These are phyloP conservation scores for Luvunga scandens DNA, from an alignment of 345 rosid genomes.

Conservation along the genomic window DNA sequence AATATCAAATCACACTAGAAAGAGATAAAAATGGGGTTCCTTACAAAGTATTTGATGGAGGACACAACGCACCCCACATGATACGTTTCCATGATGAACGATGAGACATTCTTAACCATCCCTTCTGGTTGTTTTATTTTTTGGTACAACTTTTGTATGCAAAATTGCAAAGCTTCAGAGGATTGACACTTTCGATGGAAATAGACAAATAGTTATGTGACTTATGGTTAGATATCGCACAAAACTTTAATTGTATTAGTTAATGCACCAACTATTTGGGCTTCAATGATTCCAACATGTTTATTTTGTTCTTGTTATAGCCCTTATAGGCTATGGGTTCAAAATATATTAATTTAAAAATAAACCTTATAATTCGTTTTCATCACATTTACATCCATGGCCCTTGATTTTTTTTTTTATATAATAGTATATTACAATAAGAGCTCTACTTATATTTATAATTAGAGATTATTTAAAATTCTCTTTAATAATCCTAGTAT, in stretches of 20 bases:
- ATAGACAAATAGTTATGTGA: neutral
- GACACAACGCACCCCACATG: neutral
- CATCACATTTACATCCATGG: neutral
- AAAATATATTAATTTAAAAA: neutral
- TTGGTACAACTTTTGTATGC: neutral
- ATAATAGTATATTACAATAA: too few relatives aligned
- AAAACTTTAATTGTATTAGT: neutral
- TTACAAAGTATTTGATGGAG: neutral
- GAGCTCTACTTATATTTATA: too few relatives aligned
- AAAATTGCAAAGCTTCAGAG: neutral
- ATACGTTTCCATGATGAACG: neutral
- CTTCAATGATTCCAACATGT: neutral
- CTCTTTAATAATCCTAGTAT: too few relatives aligned
- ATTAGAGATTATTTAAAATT: too few relatives aligned
- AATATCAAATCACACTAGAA: neutral
- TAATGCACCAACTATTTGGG: neutral
- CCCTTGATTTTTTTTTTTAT: too few relatives aligned
- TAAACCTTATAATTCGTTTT: neutral
- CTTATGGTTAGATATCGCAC: neutral
- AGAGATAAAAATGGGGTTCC: neutral
- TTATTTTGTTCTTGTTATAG: neutral
- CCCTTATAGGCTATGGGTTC: neutral
- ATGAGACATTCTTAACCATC: constrained; percentile 6
- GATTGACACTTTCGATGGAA: neutral
- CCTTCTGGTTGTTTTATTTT: neutral